These are phyloP conservation scores for Didymellaceae sp. DNA, from an alignment of 2,329 filamentous ascomycete species.

Conservation along the genomic window DNA sequence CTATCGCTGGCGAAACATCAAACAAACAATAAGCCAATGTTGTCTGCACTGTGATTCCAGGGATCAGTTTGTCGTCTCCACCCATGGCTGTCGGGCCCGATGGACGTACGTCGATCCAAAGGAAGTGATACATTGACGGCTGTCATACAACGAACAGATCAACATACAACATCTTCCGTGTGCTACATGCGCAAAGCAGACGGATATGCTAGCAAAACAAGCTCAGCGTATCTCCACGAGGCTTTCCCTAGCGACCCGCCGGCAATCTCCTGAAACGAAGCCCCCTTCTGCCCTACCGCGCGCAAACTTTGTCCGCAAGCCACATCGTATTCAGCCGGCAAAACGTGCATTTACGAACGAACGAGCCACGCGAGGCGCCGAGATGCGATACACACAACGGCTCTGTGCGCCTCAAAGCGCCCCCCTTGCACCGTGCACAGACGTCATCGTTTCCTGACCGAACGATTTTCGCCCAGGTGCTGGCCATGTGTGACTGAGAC, in stretches of 20 bases:
- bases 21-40: too few species aligned
- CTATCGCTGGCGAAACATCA: too few species aligned
- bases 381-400: background rate
- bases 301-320: conserved; percentile 7
- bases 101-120: background rate
- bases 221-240: background rate
- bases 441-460: conserved; percentile 15
- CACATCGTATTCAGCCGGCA: background rate
- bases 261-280: conserved; percentile 8
- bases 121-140: background rate
- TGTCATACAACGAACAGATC: background rate
- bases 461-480: conserved; percentile 1
- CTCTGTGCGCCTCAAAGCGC: background rate
- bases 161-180: background rate
- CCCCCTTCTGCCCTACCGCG: background rate
- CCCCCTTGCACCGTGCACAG: conserved; percentile 8
- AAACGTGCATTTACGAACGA: background rate
- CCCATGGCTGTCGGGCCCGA: background rate
- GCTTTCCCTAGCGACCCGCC: conserved; percentile 1
- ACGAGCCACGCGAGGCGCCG: background rate
- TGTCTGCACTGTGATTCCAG: too few species aligned
- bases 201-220: too few species aligned
- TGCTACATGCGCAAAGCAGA: background rate
- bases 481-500: conserved; percentile 22
- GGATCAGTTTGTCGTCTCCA: too few species aligned